Base-by-base conservation (phyloP, 805 yeast genomes). In the Cyberlindnera maritima region DNA sequence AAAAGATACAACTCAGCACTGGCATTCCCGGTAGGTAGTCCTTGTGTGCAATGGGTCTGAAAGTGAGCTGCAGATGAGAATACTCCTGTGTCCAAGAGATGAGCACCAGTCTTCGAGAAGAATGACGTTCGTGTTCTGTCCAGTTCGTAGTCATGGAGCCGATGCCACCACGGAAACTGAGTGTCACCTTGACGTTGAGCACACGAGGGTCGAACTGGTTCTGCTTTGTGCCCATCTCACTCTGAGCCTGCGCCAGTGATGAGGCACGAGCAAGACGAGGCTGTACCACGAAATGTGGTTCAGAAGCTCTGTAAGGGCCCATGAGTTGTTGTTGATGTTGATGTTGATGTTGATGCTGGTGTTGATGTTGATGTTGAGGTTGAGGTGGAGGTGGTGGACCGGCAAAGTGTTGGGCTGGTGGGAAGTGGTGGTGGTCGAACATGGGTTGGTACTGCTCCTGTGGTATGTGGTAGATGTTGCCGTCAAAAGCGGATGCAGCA, bases 1-100 rank as follows among this genome's bases (percentile, higher is more conserved):
- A 80, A 58, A 69, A 72, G 28, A 83, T 80, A 59, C 89, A 83
- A 17, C 81, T 74, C 17, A 82, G 71, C 15, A 79, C 75, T 8
- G 79, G 73, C 41, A 67, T 67, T 4, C 70, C 68, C 1, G 65
- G 57, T 36, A 63, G 44, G 58, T 72, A 69, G 39, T 74, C 60
- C 52, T 66, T 58, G 26, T 64, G 62, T 36, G 62, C 41, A 36
- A 69, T 66, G 3, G 77, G 66, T 29, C 61, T 53, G 49, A 76
- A 73, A 19, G 64, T 59, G 29, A 77, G 67, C 17, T 67, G 47
- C 50, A 74, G 52, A 52, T 67, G 55, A 44, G 66, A 52, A 42
- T 64, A 58, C 13, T 58, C 54, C 47, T 70, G 73, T 8, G 52
- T 54, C 52, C 76, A 71, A 3, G 66, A 62, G 54, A 80, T 73